Evolutionary conservation across 805 yeast species (phyloP), one percentile per base, ranked within the genome.

Genomic region (Sugiyamaella qingdaonensis): DNA sequence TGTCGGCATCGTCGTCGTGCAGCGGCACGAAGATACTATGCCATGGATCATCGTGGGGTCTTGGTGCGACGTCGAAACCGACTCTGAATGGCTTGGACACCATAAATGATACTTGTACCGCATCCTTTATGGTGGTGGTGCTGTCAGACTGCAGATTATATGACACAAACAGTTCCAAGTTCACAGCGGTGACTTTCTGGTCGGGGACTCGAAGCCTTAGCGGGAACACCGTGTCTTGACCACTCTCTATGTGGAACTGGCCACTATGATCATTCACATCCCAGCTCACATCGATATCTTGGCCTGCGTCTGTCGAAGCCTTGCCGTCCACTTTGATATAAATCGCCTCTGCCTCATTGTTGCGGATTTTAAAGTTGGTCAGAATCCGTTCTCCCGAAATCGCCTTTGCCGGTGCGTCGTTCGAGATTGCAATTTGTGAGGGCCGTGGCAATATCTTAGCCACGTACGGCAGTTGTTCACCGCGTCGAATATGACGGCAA

Each of bases 41-140:
- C 77, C 77, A 73, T 3, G 53, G 52, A 21, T 63, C 67, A 1
- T 59, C 61, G 37, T 67, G 63, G 10, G 58, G 54, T 24, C 65
- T 59, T 1, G 77, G 73, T 5, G 64, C 34, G 5, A 73, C 66
- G 24, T 68, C 70, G 48, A 69, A 72, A 13, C 64, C 63, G 10
- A 64, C 67, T 2, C 73, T 61, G 53, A 73, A 69, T 7, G 76
- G 75, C 35, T 57, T 54, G 14, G 61, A 50, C 0, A 71, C 69
- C 11, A 70, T 68, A 8, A 72, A 52, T 4, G 61, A 58, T 14
- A 60, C 52, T 4, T 49, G 14, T 8, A 59, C 42, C 24, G 58
- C 60, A n/a, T 57, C 56, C 24, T 59, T 67, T n/a, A 69, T 61
- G 2, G 60, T 46, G 4, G 61, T 55, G 35, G 65, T 68, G 2